Base-by-base conservation (phyloP, 2,329 filamentous ascomycete genomes). In the Aspergillus caelatus region DNA sequence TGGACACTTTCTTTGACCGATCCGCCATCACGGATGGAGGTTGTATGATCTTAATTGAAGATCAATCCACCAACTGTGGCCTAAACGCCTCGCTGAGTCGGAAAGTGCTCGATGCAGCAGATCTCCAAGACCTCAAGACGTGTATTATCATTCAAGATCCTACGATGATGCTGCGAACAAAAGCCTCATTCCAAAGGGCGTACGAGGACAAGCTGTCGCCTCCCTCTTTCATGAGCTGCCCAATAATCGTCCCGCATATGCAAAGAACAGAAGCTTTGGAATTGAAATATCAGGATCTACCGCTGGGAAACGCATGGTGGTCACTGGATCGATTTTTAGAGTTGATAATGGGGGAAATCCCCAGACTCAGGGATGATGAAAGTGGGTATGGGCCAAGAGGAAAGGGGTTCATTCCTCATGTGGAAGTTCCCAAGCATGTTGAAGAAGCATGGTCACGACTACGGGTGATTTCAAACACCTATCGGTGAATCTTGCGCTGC, bases 51-150 rank as follows among this genome's bases (percentile, higher is more conserved):
- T 67, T 82, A 3, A 60, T 82, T 9, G 81, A 83, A 62, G 77
- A 81, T 52, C 62, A 73, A n/a, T 82, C 79, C 0, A 82, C 80
- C 0, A 83, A 83, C 62, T 82, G 81, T 64, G 81, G 81, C 19
- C 75, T 76, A 14, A 83, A 83, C 65, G 81, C 81, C 6, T 67
- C 68, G 2, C 72, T 80, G 48, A 77, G 75, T 23, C 67, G 72
- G 5, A 71, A 72, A 9, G 59, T 81, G 5, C 73, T 83, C 1
- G 74, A 78, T n/a, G 61, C 56, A 3, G 65, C 69, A 8, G 71
- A 70, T 0, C 55, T 79, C 1, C 36, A 60, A 0, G 54, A 45
- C 6, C 70, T 72, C 0, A 63, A 62, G 3, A 74, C 71, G 0
- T 70, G 75, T 34, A 62, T 82, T 11, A 67, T 83, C 14, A 73